Evolutionary conservation across 371 early-diverging fungal genomes (phyloP).

Genomic region (Mucor mucedo): DNA sequence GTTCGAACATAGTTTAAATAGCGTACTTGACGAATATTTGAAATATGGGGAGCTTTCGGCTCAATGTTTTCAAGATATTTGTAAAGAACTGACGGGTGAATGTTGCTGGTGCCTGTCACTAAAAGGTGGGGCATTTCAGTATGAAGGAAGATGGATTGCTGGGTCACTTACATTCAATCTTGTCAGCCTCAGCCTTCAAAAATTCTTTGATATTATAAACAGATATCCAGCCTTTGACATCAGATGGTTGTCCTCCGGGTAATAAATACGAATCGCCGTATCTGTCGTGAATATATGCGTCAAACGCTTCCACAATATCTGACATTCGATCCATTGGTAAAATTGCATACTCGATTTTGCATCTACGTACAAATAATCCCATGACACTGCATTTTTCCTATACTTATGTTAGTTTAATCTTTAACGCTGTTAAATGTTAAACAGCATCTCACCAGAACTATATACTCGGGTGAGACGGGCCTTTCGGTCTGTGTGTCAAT

Average conservation of each 20-base stretch:
- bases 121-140: not conserved
- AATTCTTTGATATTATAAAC: constrained; percentile 36
- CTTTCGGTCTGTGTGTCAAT: not conserved
- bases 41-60: constrained; percentile 28
- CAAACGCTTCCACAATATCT: constrained; percentile 33
- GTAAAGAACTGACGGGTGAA: constrained; percentile 32
- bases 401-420: not conserved
- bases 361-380: constrained; percentile 46
- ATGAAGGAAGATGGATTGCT: no score
- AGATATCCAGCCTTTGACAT: constrained; percentile 33
- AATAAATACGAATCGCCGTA: constrained; percentile 8
- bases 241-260: not conserved
- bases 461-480: not conserved
- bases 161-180: constrained; percentile 29
- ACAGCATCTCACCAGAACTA: not conserved
- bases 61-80: constrained; percentile 35
- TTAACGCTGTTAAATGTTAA: not conserved
- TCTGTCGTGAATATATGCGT: constrained; percentile 19
- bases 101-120: constrained; percentile 32
- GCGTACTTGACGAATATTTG: constrained; percentile 40
- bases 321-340: constrained; percentile 25
- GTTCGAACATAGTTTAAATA: constrained; percentile 44
- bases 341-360: constrained; percentile 35
- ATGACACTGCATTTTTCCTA: constrained; percentile 46
- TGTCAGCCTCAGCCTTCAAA: constrained; percentile 36